A percentile compares a stretch with the other conserved stretches of the same genome.
phyloP scores from a whole-genome alignment of 768 basidiomycete genomes.

The Chiua virens region DNA sequence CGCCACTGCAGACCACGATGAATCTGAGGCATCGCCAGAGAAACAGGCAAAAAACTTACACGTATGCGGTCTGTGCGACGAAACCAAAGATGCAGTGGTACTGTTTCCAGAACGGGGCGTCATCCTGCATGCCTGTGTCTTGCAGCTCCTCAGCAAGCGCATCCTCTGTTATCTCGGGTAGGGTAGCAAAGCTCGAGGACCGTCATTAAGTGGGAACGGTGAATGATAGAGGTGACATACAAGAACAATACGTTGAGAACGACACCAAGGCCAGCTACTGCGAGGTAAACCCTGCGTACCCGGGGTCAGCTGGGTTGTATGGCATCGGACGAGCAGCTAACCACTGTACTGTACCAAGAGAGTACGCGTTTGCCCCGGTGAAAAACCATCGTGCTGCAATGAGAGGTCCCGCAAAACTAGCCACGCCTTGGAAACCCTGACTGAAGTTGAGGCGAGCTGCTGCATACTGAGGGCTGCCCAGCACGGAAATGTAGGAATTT shows the following conservation, averaged over 20 bases:
- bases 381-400: constrained; percentile 79
- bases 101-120: constrained; percentile 67
- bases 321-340: constrained; percentile 16
- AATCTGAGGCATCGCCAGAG: not conserved
- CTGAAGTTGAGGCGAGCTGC: constrained; percentile 77
- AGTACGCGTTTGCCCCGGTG: constrained; percentile 56
- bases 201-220: not conserved
- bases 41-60: constrained; percentile 38
- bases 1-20: constrained; percentile 41
- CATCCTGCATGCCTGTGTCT: constrained; percentile 38
- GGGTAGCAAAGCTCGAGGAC: constrained; percentile 53
- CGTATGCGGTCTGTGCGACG: constrained; percentile 68
- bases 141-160: constrained; percentile 53
- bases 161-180: constrained; percentile 73
- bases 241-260: constrained; percentile 64
- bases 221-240: constrained; percentile 34
- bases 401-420: constrained; percentile 70
- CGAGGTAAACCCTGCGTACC: constrained; percentile 56
- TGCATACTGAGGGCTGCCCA: constrained; percentile 67
- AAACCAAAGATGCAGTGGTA: constrained; percentile 71
- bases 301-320: not conserved
- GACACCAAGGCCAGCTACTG: constrained; percentile 62
- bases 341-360: constrained; percentile 71
- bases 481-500: constrained; percentile 76
- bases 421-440: constrained; percentile 78